These are phyloP conservation scores for Annulohypoxylon moriforme DNA, from an alignment of 495 filamentous ascomycete species.

Conservation along the genomic window DNA sequence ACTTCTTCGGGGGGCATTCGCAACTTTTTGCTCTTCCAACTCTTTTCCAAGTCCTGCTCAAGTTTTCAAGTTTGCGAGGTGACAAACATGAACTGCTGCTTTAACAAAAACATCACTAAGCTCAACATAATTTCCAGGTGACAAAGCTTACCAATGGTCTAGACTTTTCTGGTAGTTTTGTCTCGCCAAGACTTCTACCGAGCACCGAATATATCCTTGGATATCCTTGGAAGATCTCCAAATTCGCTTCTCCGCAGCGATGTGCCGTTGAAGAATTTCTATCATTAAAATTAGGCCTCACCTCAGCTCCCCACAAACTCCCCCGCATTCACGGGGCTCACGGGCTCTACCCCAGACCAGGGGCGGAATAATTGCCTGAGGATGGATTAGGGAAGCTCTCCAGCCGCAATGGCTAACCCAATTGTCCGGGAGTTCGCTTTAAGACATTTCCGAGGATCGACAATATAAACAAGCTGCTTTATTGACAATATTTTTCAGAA, in stretches of 20 bases:
- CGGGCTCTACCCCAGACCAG: slow-evolving; percentile 25
- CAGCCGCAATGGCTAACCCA: slow-evolving; percentile 7
- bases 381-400: slow-evolving; percentile 14
- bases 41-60: background rate
- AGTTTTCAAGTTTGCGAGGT: background rate
- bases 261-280: slow-evolving; percentile 34
- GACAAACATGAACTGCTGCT: background rate
- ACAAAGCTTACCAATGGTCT: background rate
- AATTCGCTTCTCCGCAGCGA: slow-evolving; percentile 38
- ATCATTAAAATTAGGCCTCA: slow-evolving; percentile 30
- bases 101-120: slow-evolving; percentile 3
- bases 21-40: background rate
- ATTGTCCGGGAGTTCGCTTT: slow-evolving; percentile 27
- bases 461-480: slow-evolving; percentile 42
- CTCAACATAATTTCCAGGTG: slow-evolving; percentile 1
- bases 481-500: slow-evolving; percentile 31
- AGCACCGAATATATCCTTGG: slow-evolving; percentile 35
- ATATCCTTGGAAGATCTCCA: slow-evolving; percentile 32
- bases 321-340: slow-evolving; percentile 42
- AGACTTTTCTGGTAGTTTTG: background rate
- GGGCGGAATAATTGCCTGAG: slow-evolving; percentile 42
- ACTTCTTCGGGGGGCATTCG: background rate
- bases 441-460: slow-evolving; percentile 42
- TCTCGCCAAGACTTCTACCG: slow-evolving; percentile 40
- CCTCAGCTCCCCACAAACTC: slow-evolving; percentile 43